These are phyloP conservation scores for Canariomyces notabilis DNA, from an alignment of 2,329 filamentous ascomycete genomes.

Conservation along the genomic window DNA sequence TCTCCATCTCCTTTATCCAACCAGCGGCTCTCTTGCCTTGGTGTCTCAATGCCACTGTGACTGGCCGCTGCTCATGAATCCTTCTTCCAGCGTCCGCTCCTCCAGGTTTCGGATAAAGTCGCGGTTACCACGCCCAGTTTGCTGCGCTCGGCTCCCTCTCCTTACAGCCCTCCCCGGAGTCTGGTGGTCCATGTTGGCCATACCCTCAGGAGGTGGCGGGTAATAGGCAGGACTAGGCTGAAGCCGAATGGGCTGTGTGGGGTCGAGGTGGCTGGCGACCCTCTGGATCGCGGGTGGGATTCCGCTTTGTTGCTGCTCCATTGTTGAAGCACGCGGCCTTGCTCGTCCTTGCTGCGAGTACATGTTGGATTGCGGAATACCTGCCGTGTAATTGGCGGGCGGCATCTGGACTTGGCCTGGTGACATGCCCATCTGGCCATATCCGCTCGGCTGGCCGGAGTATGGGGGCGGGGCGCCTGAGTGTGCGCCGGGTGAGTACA, in stretches of 20 bases:
- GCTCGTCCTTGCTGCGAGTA: conserved; percentile 61
- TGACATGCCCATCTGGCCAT: conserved; percentile 69
- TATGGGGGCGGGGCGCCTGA: conserved; percentile 71
- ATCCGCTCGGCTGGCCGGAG: conserved; percentile 64
- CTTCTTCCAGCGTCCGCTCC: conserved; percentile 89
- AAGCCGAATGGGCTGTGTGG: conserved; percentile 85
- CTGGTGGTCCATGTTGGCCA: conserved; percentile 58
- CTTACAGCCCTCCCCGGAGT: conserved; percentile 55
- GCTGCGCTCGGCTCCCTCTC: conserved; percentile 68
- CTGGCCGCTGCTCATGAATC: conserved; percentile 63
- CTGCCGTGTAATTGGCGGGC: conserved; percentile 54
- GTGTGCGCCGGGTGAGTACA: conserved; percentile 64
- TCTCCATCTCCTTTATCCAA: conserved; percentile 5
- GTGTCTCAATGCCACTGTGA: conserved; percentile 60
- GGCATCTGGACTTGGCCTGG: conserved; percentile 63
- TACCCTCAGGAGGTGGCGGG: conserved; percentile 81
- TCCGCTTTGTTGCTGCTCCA: conserved; percentile 90
- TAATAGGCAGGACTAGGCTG: conserved; percentile 98
- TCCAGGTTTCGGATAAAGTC: conserved; percentile 95
- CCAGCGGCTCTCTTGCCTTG: background rate
- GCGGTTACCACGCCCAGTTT: conserved; percentile 56
- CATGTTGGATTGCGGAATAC: conserved; percentile 48
- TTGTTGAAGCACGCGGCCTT: conserved; percentile 87
- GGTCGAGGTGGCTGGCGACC: conserved; percentile 92
- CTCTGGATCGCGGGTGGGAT: conserved; percentile 90